Conservation (phyloP, 371 early-diverging fungal species). For the Mucor mucedo region DNA sequence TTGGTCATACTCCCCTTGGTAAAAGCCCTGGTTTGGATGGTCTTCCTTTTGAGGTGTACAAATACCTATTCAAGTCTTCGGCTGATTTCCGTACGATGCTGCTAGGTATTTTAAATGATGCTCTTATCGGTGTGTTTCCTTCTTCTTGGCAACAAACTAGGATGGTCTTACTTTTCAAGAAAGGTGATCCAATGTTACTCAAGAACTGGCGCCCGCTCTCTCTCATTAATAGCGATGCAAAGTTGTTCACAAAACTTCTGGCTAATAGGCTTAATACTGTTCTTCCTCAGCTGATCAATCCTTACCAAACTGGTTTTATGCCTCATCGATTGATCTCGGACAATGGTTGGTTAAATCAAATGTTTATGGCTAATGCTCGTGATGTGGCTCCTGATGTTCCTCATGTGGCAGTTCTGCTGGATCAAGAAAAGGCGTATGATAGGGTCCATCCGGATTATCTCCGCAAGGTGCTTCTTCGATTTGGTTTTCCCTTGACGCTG, state of each 20-base stretch:
- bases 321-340: conserved; percentile 25
- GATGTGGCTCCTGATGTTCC: background rate
- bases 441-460: conserved; percentile 30
- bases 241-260: conserved; percentile 28
- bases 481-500: conserved; percentile 7
- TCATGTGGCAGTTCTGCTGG: conserved; percentile 3
- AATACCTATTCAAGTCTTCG: background rate
- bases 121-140: conserved; percentile 13
- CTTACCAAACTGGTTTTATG: conserved; percentile 22
- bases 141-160: conserved; percentile 21
- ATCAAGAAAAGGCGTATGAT: conserved; percentile 31
- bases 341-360: conserved; percentile 23
- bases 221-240: conserved; percentile 36
- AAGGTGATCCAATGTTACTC: conserved; percentile 30
- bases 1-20: conserved; percentile 10
- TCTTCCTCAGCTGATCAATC: conserved; percentile 10
- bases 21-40: conserved; percentile 41
- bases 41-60: conserved; percentile 36
- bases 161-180: conserved; percentile 41
- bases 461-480: background rate
- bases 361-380: conserved; percentile 17
- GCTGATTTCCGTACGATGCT: conserved; percentile 5
- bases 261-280: conserved; percentile 19
- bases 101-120: conserved; percentile 15
- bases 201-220: conserved; percentile 35